Base-by-base conservation (phyloP, 169 alveolate genomes). In the Plasmodium gaboni region DNA sequence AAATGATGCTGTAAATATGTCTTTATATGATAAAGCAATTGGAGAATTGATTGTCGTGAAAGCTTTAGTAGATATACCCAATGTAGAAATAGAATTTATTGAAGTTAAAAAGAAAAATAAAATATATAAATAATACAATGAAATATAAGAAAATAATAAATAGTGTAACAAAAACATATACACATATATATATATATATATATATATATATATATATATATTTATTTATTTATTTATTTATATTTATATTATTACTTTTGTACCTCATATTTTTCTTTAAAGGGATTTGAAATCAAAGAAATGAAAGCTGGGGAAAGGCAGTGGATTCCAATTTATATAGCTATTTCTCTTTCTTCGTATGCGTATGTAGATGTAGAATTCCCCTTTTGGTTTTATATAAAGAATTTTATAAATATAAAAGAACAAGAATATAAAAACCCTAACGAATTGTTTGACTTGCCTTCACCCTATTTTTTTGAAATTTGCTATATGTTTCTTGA, bases 391-490 rank as follows among this genome's bases (percentile, higher is more conserved):
- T 86, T 86, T 73, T 71, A 86, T 55, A 86, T 86, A 86, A 70
- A 69, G 44, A 86, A 86, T 46, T 71, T 86, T 71, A 48, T 71
- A 53, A 69, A 86, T 48, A 86, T 86, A 70, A 86, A 86, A 64
- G 87, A 69, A 13, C 87, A 86, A 73, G 92, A 86, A 51, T 86
- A 86, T 64, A 86, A 86, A 86, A 69, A 86, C 46, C 55, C 64
- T 12, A 32, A 19, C 59, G 92, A 86, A 6, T 19, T 86, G 15
- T 86, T 86, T 71, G 92, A 86, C 1, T 73, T 86, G 32, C 92
- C 92, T n/a, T 86, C 92, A 1, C 92, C 92, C 9, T 86, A 86
- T 65, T 86, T 86, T 73, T 86, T 86, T 64, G 92, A 86, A 64
- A 86, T 86, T 50, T 86, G 92, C 26, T 86, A 32, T 65, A 86